A percentile compares a stretch with the other conserved stretches of the same genome.
phyloP scores from a whole-genome alignment of 2,329 filamentous ascomycete genomes.

The Parascedosporium putredinis region DNA sequence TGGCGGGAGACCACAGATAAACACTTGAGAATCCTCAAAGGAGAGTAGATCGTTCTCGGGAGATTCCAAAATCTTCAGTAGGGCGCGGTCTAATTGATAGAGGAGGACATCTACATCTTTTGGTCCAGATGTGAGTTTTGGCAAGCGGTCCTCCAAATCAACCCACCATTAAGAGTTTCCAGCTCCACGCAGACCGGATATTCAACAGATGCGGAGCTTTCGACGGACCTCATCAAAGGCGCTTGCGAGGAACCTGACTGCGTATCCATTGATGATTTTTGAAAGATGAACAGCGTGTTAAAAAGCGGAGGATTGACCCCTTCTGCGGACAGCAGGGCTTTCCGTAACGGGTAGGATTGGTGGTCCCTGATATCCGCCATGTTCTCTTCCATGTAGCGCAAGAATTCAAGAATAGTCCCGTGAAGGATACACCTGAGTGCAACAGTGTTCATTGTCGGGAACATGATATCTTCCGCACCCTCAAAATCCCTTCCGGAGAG shows the following conservation, averaged over 20 bases:
- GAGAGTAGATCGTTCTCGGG: conserved; percentile 41
- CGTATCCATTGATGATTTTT: conserved; percentile 22
- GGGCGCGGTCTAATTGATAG: conserved; percentile 44
- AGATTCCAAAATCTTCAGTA: conserved; percentile 43
- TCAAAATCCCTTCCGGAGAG: conserved; percentile 75
- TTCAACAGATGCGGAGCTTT: conserved; percentile 59
- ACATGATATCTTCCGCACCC: conserved; percentile 56
- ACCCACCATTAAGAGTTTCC: conserved; percentile 43
- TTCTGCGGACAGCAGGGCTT: conserved; percentile 39
- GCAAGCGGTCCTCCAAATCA: conserved; percentile 66
- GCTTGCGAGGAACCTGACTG: conserved; percentile 1
- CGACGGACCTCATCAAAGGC: conserved; percentile 50
- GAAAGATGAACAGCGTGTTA: conserved; percentile 46
- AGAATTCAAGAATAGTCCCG: conserved; percentile 51
- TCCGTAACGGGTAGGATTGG: conserved; percentile 69
- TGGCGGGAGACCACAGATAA: conserved; percentile 52
- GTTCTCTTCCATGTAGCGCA: conserved; percentile 64
- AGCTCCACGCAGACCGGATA: conserved; percentile 78
- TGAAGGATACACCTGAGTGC: conserved; percentile 64
- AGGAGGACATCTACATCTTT: conserved; percentile 41
- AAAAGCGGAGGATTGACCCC: conserved; percentile 33
- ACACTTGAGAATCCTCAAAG: conserved; percentile 41
- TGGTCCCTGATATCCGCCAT: conserved; percentile 56
- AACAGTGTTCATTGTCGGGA: conserved; percentile 90
- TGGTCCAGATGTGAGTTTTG: conserved; percentile 43